A percentile compares a stretch with the other conserved stretches of the same genome.
phyloP scores from a whole-genome alignment of 2,329 filamentous ascomycete genomes.

The Sordariomycetes sp. region DNA sequence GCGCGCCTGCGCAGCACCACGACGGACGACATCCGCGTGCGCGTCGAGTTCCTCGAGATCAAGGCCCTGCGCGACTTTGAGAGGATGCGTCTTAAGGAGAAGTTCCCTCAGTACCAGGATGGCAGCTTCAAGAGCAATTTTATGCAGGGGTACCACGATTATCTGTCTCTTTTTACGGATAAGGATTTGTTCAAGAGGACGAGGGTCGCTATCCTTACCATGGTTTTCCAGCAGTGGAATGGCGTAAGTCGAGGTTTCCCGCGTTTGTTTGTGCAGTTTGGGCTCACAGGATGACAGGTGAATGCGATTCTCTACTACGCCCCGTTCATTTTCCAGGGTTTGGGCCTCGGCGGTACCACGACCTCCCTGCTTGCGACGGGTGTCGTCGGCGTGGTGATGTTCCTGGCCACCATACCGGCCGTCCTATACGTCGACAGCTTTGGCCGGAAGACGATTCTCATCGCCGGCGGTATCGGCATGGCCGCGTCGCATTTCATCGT shows the following conservation, averaged over 20 bases:
- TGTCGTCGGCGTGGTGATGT: slow-evolving; percentile 25
- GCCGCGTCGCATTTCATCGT: slow-evolving; percentile 18
- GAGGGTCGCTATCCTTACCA: slow-evolving; percentile 29
- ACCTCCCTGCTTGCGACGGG: slow-evolving; percentile 32
- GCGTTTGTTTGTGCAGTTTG: too few relatives aligned
- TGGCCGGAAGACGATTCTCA: slow-evolving; percentile 37
- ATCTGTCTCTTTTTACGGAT: slow-evolving; percentile 22
- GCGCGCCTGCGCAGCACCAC: slow-evolving; percentile 47
- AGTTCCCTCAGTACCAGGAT: slow-evolving; percentile 32
- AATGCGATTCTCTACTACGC: slow-evolving; percentile 33
- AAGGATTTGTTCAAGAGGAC: slow-evolving; percentile 19
- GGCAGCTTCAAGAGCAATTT: too few relatives aligned
- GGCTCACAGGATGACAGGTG: slow-evolving; percentile 12
- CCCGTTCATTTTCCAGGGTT: slow-evolving; percentile 50
- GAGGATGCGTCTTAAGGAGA: slow-evolving; percentile 16
- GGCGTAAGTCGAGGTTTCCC: slow-evolving; percentile 13
- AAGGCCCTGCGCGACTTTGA: slow-evolving; percentile 20
- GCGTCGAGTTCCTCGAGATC: slow-evolving; percentile 39
- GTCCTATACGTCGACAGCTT: slow-evolving; percentile 26
- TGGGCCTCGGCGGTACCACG: slow-evolving; percentile 51
- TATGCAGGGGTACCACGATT: too few relatives aligned
- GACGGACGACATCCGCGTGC: slow-evolving; percentile 36
- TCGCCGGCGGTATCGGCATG: slow-evolving; percentile 26
- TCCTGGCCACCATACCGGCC: slow-evolving; percentile 22
- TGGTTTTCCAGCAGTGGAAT: slow-evolving; percentile 28